A percentile compares a stretch with the other conserved stretches of the same genome.
These are phyloP conservation scores for Pyrus communis DNA, from an alignment of 306 rosid species.

Conservation along the genomic window DNA sequence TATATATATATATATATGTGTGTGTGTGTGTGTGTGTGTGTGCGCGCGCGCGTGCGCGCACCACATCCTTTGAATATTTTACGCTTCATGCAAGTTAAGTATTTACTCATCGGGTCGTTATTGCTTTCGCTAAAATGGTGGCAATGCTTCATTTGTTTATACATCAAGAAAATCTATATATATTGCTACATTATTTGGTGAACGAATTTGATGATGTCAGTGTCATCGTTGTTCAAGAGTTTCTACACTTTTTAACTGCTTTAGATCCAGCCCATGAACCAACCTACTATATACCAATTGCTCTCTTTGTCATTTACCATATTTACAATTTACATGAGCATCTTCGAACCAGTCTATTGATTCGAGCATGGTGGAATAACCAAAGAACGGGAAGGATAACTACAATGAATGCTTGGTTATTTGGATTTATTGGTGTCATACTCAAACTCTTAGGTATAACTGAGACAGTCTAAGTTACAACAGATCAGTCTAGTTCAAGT, in stretches of 20 bases:
- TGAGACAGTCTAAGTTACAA: constrained; percentile 44
- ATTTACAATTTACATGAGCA: constrained; percentile 23
- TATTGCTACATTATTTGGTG: background rate
- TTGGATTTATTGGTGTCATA: constrained; percentile 30
- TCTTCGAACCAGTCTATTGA: constrained; percentile 28
- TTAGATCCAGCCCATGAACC: constrained; percentile 16
- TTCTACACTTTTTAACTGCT: background rate
- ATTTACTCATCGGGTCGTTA: background rate
- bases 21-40: rapidly evolving
- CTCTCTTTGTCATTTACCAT: constrained; percentile 18
- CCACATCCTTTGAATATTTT: background rate
- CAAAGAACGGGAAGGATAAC: constrained; percentile 44
- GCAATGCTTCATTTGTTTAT: background rate
- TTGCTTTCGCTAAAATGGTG: background rate
- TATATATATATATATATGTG: no score
- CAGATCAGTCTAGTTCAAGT: constrained; percentile 22
- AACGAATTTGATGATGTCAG: background rate
- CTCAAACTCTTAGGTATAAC: constrained; percentile 38
- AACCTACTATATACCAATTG: constrained; percentile 19
- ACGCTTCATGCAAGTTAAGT: background rate
- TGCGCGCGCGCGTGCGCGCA: background rate
- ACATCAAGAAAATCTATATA: background rate
- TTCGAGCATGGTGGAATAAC: constrained; percentile 74
- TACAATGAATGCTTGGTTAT: constrained; percentile 30
- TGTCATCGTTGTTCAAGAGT: no score